These are phyloP conservation scores for Setaria viridis DNA, from an alignment of 202 grass and related monocot genomes.

Conservation along the genomic window DNA sequence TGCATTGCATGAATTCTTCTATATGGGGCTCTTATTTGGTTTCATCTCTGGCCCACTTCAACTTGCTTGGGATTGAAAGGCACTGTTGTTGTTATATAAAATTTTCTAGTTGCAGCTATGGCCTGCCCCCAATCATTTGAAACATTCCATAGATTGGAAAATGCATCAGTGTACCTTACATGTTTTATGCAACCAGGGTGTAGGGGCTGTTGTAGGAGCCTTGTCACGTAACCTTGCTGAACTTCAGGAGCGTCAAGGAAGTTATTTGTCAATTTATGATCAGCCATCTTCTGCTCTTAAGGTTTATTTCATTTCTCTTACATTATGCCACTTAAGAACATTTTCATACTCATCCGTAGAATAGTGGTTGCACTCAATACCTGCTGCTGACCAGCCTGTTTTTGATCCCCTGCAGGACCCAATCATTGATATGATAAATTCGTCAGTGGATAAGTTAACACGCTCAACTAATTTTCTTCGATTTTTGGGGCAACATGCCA, in stretches of 20 bases:
- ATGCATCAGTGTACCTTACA: constrained; percentile 37
- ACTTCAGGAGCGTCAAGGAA: constrained; percentile 81
- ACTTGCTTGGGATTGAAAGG: not conserved
- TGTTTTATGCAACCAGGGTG: constrained; percentile 66
- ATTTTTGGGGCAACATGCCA: constrained; percentile 93
- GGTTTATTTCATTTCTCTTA: constrained; percentile 54
- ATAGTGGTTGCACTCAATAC: not conserved
- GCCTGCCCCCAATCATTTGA: not conserved
- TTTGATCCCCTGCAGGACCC: constrained; percentile 71
- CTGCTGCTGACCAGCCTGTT: constrained; percentile 44
- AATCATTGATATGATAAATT: constrained; percentile 87
- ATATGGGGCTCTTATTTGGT: not conserved
- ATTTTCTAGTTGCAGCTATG: not conserved
- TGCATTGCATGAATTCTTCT: constrained; percentile 33
- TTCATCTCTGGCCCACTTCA: not conserved
- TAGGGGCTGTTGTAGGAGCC: constrained; percentile 91
- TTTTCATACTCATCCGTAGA: constrained; percentile 23
- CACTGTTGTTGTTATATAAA: not conserved
- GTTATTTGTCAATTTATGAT: constrained; percentile 97
- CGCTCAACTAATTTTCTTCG: constrained; percentile 90
- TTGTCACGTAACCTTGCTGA: constrained; percentile 91
- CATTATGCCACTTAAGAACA: not conserved
- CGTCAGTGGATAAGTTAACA: constrained; percentile 75
- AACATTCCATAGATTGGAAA: not conserved
- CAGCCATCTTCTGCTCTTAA: constrained; percentile 79